Percentiles rank a stretch among this genome's conserved stretches.
These are phyloP conservation scores for Sanguinoderma infundibulare DNA, from an alignment of 1,284 basidiomycete genomes.

Conservation along the genomic window DNA sequence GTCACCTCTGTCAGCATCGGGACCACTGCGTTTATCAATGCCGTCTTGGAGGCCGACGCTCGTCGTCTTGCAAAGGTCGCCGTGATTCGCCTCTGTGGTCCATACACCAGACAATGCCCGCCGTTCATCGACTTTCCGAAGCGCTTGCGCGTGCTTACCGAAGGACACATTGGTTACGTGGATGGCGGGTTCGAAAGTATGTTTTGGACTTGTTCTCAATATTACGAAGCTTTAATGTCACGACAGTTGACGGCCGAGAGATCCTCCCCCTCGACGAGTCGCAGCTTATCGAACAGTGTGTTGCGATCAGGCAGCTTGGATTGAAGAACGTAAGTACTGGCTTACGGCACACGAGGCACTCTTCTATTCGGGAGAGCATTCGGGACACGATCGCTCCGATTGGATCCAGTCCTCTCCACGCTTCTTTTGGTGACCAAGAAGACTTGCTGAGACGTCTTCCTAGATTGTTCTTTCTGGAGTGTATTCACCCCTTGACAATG, in stretches of 20 bases:
- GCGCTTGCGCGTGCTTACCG: conserved; percentile 43
- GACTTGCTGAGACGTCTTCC: not conserved
- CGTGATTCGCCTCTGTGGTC: conserved; percentile 54
- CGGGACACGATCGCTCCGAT: not conserved
- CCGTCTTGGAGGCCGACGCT: conserved; percentile 53
- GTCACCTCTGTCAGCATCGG: conserved; percentile 52
- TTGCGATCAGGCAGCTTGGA: conserved; percentile 44
- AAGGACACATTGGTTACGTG: conserved; percentile 48
- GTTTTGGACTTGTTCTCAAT: conserved; percentile 2
- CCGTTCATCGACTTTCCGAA: conserved; percentile 53
- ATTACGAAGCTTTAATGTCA: not conserved
- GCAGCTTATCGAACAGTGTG: conserved; percentile 48
- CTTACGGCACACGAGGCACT: too few relatives aligned
- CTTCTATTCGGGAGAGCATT: not conserved
- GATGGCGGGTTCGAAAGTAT: conserved; percentile 53
- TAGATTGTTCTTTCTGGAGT: conserved; percentile 50
- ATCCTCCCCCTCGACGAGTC: conserved; percentile 44
- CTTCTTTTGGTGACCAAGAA: not conserved
- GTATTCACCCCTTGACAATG: conserved; percentile 52
- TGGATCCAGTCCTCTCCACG: not conserved
- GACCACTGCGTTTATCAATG: conserved; percentile 59
- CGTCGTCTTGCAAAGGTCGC: conserved; percentile 54
- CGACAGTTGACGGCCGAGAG: conserved; percentile 49
- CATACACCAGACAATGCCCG: conserved; percentile 45
- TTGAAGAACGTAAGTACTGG: conserved; percentile 39